Evolutionary conservation across 2,329 filamentous ascomycete genomes (phyloP).

Genomic region (Clonostachys rhizophaga): DNA sequence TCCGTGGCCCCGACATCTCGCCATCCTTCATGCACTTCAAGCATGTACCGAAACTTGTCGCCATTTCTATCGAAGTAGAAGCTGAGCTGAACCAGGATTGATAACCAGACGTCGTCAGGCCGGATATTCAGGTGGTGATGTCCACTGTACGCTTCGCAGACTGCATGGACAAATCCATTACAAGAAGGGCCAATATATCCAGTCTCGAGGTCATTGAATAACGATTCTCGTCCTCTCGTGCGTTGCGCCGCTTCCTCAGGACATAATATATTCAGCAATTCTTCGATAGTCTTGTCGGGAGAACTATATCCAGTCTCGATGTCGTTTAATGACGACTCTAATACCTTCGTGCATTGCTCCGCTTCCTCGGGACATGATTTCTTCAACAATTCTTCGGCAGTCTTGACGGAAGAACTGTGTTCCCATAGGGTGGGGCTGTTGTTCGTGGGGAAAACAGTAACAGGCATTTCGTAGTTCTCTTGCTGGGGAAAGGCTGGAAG

Average conservation of each 20-base stretch:
- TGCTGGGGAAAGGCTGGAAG: too few species aligned
- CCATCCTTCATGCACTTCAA: constrained; percentile 33
- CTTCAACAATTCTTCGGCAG: too few species aligned
- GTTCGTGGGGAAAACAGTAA: too few species aligned
- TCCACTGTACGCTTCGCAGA: constrained; percentile 29
- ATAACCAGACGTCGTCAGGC: constrained; percentile 48
- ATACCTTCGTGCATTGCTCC: neutral
- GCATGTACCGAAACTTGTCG: constrained; percentile 32
- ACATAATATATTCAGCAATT: too few species aligned
- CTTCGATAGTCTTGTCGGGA: too few species aligned
- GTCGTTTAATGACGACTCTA: neutral
- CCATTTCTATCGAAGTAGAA: constrained; percentile 39
- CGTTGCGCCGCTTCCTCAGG: too few species aligned
- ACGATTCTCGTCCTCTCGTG: neutral
- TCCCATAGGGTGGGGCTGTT: too few species aligned
- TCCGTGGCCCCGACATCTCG: constrained; percentile 5
- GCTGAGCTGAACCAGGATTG: constrained; percentile 41
- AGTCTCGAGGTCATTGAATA: neutral
- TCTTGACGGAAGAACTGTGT: too few species aligned
- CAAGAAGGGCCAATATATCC: neutral
- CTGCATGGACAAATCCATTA: constrained; percentile 32
- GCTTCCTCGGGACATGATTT: too few species aligned
- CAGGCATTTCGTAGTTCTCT: too few species aligned
- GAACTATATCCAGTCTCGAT: too few species aligned
- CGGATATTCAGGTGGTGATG: constrained; percentile 40